These are phyloP conservation scores for Lachancea mirantina DNA, from an alignment of 805 yeast species.

Conservation along the genomic window DNA sequence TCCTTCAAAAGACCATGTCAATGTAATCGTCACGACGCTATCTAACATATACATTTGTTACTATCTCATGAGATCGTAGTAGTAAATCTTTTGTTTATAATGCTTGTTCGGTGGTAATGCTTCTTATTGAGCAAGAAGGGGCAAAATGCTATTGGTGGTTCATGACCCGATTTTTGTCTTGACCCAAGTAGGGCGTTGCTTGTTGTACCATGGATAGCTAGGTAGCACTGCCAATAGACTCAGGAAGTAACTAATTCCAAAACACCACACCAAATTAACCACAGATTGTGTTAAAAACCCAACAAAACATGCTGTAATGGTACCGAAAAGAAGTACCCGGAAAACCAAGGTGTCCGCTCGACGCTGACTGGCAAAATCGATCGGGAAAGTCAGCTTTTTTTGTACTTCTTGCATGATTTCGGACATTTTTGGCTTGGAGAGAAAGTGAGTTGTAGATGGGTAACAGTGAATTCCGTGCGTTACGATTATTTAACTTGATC, in stretches of 20 bases:
- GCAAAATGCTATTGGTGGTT: not conserved
- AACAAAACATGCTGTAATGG: slow-evolving; percentile 35
- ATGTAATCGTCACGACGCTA: no score
- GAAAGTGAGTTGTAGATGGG: not conserved
- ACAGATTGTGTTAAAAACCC: slow-evolving; percentile 47
- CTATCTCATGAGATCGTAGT: no score
- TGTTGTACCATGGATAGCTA: slow-evolving; percentile 50
- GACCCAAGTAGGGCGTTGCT: slow-evolving; percentile 45
- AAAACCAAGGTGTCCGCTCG: slow-evolving; percentile 14
- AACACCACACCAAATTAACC: slow-evolving; percentile 32
- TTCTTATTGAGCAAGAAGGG: no score
- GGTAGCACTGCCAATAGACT: slow-evolving; percentile 42
- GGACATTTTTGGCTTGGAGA: slow-evolving; percentile 24
- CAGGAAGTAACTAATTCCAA: slow-evolving; percentile 32
- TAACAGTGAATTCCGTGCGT: no score
- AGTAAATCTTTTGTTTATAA: no score
- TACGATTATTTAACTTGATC: no score
- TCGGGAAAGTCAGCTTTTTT: slow-evolving; percentile 26
- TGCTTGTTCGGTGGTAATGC: no score
- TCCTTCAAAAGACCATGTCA: no score
- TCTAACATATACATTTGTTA: no score
- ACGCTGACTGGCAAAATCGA: slow-evolving; percentile 30
- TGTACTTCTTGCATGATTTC: slow-evolving; percentile 24
- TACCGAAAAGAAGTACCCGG: slow-evolving; percentile 17
- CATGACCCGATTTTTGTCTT: slow-evolving; percentile 15